A percentile compares a stretch with the other conserved stretches of the same genome.
Conservation (phyloP, 441 rosid species). For the Iberis amara region DNA sequence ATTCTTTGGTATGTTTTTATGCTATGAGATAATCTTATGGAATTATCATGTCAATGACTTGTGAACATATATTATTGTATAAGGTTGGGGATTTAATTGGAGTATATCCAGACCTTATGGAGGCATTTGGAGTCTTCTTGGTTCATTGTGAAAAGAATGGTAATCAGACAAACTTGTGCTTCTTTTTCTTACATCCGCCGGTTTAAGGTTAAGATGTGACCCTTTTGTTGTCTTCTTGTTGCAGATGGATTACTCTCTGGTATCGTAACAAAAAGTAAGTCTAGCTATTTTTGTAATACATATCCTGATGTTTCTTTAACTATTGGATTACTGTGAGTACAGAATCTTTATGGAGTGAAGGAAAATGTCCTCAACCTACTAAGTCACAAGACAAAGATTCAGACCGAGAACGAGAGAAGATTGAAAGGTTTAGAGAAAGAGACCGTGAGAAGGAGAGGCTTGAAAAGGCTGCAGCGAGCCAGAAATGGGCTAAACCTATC, state of each 20-base stretch:
- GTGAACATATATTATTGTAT: constrained; percentile 26
- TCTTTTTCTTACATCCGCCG: background rate
- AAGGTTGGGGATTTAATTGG: constrained; percentile 81
- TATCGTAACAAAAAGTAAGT: constrained; percentile 87
- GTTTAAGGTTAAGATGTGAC: constrained; percentile 3
- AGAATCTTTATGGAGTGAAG: constrained; percentile 63
- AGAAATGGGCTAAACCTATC: constrained; percentile 76
- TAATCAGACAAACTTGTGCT: constrained; percentile 31
- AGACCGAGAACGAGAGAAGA: constrained; percentile 60
- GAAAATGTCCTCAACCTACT: constrained; percentile 54
- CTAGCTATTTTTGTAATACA: constrained; percentile 5
- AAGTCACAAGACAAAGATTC: constrained; percentile 67
- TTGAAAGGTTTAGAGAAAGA: constrained; percentile 62
- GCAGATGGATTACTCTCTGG: constrained; percentile 91
- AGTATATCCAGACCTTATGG: constrained; percentile 82
- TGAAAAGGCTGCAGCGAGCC: constrained; percentile 74
- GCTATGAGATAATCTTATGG: background rate
- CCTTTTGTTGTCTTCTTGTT: constrained; percentile 18
- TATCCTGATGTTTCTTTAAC: constrained; percentile 1
- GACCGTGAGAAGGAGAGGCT: constrained; percentile 80
- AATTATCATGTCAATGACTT: constrained; percentile 13
- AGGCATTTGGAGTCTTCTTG: constrained; percentile 72
- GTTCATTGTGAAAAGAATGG: constrained; percentile 83
- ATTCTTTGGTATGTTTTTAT: constrained; percentile 56
- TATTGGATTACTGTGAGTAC: constrained; percentile 21